Conservation (phyloP, 129 eudicot genomes). For the Lactuca sativa region DNA sequence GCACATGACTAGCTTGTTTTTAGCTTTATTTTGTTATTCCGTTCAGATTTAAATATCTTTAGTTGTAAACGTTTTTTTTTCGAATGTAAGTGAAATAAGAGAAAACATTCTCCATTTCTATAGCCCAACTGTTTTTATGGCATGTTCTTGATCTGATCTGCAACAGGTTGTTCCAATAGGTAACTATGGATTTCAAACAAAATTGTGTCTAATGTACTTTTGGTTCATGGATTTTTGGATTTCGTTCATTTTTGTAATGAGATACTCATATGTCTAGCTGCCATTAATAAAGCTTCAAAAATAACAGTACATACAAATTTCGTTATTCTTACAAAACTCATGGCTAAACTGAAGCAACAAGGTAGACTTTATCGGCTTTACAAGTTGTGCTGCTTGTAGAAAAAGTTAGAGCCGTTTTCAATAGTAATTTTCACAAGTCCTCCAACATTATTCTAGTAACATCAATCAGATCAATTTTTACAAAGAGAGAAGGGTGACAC, state of each 20-base stretch:
- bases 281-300: slow-evolving; percentile 67
- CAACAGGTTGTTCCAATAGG: too few species aligned
- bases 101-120: too few species aligned
- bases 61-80: too few species aligned
- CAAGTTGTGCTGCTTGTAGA: slow-evolving; percentile 3
- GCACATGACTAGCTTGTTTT: too few species aligned
- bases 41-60: too few species aligned
- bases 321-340: slow-evolving; percentile 76
- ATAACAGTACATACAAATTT: slow-evolving; percentile 74
- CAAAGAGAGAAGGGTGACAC: too few species aligned
- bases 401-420: not conserved
- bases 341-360: slow-evolving; percentile 78
- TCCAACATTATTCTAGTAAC: slow-evolving; percentile 61
- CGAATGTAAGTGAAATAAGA: too few species aligned
- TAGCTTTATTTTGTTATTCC: too few species aligned
- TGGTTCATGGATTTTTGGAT: slow-evolving; percentile 98
- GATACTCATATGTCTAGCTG: slow-evolving; percentile 80
- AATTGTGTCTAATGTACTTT: not conserved
- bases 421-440: slow-evolving; percentile 45
- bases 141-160: too few species aligned
- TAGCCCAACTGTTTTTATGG: too few species aligned
- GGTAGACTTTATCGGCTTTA: slow-evolving; percentile 34
- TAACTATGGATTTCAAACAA: not conserved
- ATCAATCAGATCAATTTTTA: slow-evolving; percentile 46
- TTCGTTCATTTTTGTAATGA: slow-evolving; percentile 90